These are phyloP conservation scores for Plasmodium vinckei DNA, from an alignment of 169 alveolate genomes.

Conservation along the genomic window DNA sequence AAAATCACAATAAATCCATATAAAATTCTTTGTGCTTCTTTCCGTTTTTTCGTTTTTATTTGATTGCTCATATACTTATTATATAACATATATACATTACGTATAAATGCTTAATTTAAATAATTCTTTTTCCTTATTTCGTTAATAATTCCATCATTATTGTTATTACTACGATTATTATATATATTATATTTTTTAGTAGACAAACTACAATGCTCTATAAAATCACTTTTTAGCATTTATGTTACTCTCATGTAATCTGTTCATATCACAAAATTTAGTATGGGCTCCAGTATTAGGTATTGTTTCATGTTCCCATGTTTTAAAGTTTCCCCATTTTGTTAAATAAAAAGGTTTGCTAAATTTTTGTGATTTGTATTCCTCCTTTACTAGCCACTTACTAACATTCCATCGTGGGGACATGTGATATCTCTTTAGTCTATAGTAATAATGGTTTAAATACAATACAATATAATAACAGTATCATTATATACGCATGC, in stretches of 20 bases:
- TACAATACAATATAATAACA: slow-evolving; percentile 20
- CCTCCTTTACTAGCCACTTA: slow-evolving; percentile 76
- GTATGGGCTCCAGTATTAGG: slow-evolving; percentile 50
- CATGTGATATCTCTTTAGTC: slow-evolving; percentile 78
- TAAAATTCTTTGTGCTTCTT: not conserved
- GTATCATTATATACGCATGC: not conserved
- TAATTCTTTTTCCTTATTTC: too few species aligned
- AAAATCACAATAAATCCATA: slow-evolving; percentile 1
- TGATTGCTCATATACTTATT: too few species aligned
- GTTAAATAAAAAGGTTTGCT: slow-evolving; percentile 71
- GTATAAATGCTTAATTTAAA: too few species aligned
- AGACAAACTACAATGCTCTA: not conserved
- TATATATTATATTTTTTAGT: too few species aligned
- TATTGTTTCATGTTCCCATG: slow-evolving; percentile 19
- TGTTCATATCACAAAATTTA: slow-evolving; percentile 72
- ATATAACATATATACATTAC: too few species aligned
- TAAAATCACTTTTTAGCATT: slow-evolving; percentile 27
- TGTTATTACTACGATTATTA: too few species aligned
- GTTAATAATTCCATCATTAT: too few species aligned
- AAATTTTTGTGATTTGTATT: slow-evolving; percentile 69
- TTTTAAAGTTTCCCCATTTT: slow-evolving; percentile 76
- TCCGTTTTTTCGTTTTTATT: too few species aligned
- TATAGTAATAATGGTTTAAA: slow-evolving; percentile 38
- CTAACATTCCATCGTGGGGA: slow-evolving; percentile 78
- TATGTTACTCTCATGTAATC: slow-evolving; percentile 52